Evolutionary conservation across 2,329 filamentous ascomycete species (phyloP), one percentile per base, ranked within the genome.

Genomic region (Fusarium newnesense): DNA sequence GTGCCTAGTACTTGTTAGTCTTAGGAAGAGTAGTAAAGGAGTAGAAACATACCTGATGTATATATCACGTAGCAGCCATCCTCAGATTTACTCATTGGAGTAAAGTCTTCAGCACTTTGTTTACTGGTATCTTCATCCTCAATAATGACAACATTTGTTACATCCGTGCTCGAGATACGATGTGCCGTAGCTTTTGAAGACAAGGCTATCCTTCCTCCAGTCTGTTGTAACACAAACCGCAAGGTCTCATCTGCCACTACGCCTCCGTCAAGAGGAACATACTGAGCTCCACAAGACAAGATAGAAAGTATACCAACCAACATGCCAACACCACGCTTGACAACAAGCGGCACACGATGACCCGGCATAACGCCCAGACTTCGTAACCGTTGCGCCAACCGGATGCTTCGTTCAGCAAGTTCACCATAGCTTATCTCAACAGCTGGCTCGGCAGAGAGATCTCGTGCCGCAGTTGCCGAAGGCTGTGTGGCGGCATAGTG

Each of bases 241-340:
- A 90, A 79, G 3, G 85, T 85, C 37, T 81, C 81, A 47, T 87
- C 85, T 1, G 86, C 81, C 16, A 87, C 85, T 24, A 88, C 83
- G 13, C 86, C 85, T 21, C 88, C 88, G 68, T 91, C 89, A 2
- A 91, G 82, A 5, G 89, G 89, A 9, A 90, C 85, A 74, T 91
- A 90, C 67, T 90, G 88, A 26, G 85, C 88, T 18, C 88, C 87
- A 47, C 85, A 85, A 46, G 87, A 87, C 26, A 91, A 77, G 18
- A 89, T 81, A 3, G 87, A 87, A 42, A 89, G 79, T 49, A 90
- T 89, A 28, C 86, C 87, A 47, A 89, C 83, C 7, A 89, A 80
- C 87, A 90, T 89, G 70, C 88, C 86, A 61, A 88, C 80, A 40
- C 87, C 86, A 24, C 88, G 83, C 64, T 86, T 86, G 53, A 87